phyloP scores from a whole-genome alignment of 208 protist species.

The Leishmania tarentolae region DNA sequence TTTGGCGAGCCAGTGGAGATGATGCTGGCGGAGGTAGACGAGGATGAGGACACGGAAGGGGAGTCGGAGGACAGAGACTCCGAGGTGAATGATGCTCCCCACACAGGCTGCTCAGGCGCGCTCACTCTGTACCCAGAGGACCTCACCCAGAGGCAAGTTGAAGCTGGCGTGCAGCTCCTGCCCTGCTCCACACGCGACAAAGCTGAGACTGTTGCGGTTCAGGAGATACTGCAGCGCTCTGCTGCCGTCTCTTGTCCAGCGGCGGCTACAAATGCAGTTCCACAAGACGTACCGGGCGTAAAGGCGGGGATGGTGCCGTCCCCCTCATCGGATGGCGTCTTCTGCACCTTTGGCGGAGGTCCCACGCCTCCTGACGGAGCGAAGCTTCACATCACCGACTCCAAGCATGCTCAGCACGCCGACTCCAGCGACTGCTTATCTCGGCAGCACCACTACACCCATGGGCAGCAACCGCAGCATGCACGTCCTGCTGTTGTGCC shows the following conservation, averaged over 20 bases:
- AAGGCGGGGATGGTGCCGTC: conserved; percentile 40
- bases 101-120: background rate
- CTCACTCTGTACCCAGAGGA: background rate
- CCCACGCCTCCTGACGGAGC: background rate
- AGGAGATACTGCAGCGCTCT: background rate
- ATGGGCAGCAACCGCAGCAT: background rate
- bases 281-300: background rate
- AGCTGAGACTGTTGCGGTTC: conserved; percentile 8
- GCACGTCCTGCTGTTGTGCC: conserved; percentile 3
- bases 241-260: background rate
- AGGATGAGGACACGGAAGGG: conserved; percentile 8
- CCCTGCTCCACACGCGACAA: conserved; percentile 36
- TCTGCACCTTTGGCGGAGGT: conserved; percentile 8
- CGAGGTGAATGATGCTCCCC: background rate
- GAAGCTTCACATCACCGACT: background rate
- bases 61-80: background rate
- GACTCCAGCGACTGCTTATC: background rate
- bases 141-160: background rate
- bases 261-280: background rate
- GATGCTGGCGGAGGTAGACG: conserved; percentile 21
- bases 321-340: conserved; percentile 21
- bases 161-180: conserved; percentile 17
- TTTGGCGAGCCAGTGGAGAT: conserved; percentile 28
- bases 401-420: background rate
- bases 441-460: background rate